Base-by-base conservation (phyloP, 1,284 basidiomycete species). In the Malassezia dermatis region DNA sequence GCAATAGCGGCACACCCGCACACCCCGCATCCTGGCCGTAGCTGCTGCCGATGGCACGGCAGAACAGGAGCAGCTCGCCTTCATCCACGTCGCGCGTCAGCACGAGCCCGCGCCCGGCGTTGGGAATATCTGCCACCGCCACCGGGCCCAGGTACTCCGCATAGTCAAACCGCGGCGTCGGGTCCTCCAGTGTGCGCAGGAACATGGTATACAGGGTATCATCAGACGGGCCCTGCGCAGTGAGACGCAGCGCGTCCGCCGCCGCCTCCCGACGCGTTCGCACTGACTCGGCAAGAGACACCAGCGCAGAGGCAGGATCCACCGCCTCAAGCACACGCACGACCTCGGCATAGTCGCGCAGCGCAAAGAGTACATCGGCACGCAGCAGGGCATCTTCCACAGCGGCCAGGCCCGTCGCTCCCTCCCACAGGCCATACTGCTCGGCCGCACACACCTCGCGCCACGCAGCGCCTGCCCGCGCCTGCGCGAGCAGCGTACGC, bases 71-170 rank as follows among this genome's bases (percentile, higher is more conserved):
- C 15, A 71, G 48, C 56, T 69, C 65, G 51, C 65, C 69, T 37
- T 64, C 62, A 8, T 57, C 50, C 12, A 67, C 65, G 46, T 71
- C 69, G 1, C 63, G 53, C 3, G 63, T 66, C 7, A 66, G 55
- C 32, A 73, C 64, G 41, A 73, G 56, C 11, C 71, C 71, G 12
- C 71, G 59, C 0, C 71, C 71, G 0, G 71, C 71, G 7, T 58
- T 57, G 0, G 67, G 67, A n/a, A 71, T 71, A 39, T 66, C 55
- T 5, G 51, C 35, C 28, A 72, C 64, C 15, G 43, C 49, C 1
- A 71, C 56, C 2, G 70, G 66, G 2, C 68, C 69, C 41, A 67
- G 49, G 53, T 58, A 71, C 41, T 67, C 65, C 27, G 59, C 58
- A 8, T 61, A 47, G 39, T 61, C 58, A 23, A 70, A 66, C 6